Percentiles rank a stretch among this genome's conserved stretches.
Conservation (phyloP, 306 rosid species). For the Pyrus communis region DNA sequence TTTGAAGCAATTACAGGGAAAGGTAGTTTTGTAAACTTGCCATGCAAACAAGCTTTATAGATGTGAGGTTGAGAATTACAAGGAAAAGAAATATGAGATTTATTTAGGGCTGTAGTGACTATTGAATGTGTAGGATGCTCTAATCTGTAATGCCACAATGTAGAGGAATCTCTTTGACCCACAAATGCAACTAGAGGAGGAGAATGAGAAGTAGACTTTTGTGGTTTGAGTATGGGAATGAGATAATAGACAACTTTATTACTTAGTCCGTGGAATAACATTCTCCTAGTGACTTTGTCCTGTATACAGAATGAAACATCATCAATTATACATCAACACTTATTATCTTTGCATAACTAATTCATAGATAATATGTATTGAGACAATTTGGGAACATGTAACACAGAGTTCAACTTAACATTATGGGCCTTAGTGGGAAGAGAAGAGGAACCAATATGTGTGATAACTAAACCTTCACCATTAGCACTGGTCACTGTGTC, state of each 20-base stretch:
- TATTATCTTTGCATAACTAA: neutral
- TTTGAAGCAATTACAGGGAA: no score
- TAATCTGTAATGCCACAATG: neutral
- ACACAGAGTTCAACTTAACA: no score
- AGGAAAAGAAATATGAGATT: neutral
- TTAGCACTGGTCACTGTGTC: no score
- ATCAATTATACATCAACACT: neutral
- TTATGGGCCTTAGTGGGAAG: no score
- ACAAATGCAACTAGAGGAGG: neutral
- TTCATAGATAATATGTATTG: no score
- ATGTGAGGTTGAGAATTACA: neutral
- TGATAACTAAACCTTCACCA: no score
- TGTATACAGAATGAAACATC: neutral
- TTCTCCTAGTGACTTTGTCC: no score
- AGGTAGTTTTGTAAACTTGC: neutral
- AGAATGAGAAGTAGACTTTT: no score
- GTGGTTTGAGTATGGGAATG: no score
- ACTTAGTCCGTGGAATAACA: neutral
- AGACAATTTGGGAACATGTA: no score
- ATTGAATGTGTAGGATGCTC: neutral
- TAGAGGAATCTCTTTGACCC: neutral
- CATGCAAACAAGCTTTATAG: neutral
- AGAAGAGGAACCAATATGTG: no score
- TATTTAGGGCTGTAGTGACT: neutral
- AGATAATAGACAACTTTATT: neutral